phyloP scores from a whole-genome alignment of 2,329 filamentous ascomycete species.

The Uncinocarpus reesii region DNA sequence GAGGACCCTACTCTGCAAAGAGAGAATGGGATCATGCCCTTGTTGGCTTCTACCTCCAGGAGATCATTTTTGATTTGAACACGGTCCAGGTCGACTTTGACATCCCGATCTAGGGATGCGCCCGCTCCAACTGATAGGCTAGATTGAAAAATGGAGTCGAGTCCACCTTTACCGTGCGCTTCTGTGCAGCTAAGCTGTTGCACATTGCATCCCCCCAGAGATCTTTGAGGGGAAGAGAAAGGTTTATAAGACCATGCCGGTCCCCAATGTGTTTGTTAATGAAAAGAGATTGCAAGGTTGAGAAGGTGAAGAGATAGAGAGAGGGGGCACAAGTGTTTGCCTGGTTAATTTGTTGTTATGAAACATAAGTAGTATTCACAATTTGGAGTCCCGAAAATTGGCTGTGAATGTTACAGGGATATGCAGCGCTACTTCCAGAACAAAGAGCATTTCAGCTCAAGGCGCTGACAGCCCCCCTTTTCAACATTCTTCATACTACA shows the following conservation, averaged over 20 bases:
- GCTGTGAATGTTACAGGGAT: too few species aligned
- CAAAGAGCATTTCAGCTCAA: too few species aligned
- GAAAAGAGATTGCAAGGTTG: not conserved
- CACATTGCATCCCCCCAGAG: too few species aligned
- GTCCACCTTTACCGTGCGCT: not conserved
- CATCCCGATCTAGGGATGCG: not conserved
- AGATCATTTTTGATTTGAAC: not conserved
- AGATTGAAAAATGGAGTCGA: not conserved
- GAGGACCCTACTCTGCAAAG: constrained; percentile 16
- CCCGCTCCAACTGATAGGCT: not conserved
- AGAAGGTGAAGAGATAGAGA: not conserved
- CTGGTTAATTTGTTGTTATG: too few species aligned
- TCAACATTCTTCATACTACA: too few species aligned
- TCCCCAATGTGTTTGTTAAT: not conserved
- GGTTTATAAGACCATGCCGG: not conserved
- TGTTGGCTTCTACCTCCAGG: constrained; percentile 2
- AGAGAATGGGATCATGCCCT: constrained; percentile 7
- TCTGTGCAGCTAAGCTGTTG: too few species aligned
- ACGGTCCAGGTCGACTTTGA: not conserved
- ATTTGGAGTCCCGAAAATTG: too few species aligned
- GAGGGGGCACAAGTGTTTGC: not conserved
- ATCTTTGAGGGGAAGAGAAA: not conserved
- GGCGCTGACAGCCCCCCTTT: too few species aligned
- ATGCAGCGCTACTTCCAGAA: too few species aligned
- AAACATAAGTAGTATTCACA: too few species aligned